A percentile compares a stretch with the other conserved stretches of the same genome.
Evolutionary conservation across 2,329 filamentous ascomycete genomes (phyloP).

Genomic region (Cadophora sp.): DNA sequence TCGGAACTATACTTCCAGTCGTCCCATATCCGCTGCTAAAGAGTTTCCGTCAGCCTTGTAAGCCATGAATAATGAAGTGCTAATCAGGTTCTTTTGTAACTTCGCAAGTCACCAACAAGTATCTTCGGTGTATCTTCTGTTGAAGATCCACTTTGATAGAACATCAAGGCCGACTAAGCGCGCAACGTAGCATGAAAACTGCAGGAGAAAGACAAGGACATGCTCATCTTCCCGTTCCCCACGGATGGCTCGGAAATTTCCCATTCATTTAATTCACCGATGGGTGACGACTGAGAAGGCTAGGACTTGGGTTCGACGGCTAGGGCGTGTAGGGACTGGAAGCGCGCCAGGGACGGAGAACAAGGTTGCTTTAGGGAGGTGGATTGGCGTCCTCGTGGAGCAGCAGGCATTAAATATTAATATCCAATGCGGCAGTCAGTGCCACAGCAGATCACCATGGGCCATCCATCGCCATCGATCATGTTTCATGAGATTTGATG

Average conservation of each 20-base stretch:
- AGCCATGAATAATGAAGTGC: not conserved
- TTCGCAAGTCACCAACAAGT: constrained; percentile 16
- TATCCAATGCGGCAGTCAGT: constrained; percentile 14
- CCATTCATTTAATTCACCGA: constrained; percentile 16
- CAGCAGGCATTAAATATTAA: not conserved
- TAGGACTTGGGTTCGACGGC: constrained; percentile 5
- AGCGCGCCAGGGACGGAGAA: constrained; percentile 20
- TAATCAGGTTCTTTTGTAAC: not conserved
- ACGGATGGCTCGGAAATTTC: constrained; percentile 26
- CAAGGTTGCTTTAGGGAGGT: constrained; percentile 23
- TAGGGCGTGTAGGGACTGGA: constrained; percentile 14
- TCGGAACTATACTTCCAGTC: constrained; percentile 4
- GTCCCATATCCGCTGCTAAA: not conserved
- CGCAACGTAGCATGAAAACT: constrained; percentile 18
- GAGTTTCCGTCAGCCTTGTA: constrained; percentile 14
- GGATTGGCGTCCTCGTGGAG: constrained; percentile 12
- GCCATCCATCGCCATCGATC: constrained; percentile 12
- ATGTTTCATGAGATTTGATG: constrained; percentile 11
- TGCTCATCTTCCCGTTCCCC: constrained; percentile 9
- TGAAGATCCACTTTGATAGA: constrained; percentile 13
- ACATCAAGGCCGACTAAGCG: not conserved
- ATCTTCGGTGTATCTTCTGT: constrained; percentile 26
- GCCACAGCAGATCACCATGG: constrained; percentile 14
- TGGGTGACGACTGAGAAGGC: constrained; percentile 5
- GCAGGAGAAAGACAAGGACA: not conserved